Base-by-base conservation (phyloP, 441 rosid genomes). In the Pelargonium citronellum region DNA sequence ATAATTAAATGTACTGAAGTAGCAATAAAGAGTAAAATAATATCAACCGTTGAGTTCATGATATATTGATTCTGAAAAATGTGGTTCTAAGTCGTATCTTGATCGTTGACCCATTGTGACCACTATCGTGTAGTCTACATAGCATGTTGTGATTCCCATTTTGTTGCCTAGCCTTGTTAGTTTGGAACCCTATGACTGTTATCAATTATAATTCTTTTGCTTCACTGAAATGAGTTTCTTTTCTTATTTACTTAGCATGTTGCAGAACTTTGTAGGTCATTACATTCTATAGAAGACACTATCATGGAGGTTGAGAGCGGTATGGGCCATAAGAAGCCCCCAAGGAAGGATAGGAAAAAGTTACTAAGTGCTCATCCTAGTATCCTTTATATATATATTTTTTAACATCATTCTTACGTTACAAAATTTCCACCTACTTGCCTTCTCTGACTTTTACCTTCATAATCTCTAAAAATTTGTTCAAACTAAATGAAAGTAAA, bases 321-420 rank as follows among this genome's bases (percentile, higher is more conserved):
- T 67, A 58, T 66, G 27, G 78, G 79, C 71, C 80, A 65, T 53
- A 78, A 79, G 77, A 86, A 81, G 73, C 88, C 86, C 78, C 85
- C 80, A 19, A 83, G 82, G 81, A 86, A 83, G 82, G 87, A 82
- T 70, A 84, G 78, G 82, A 87, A 81, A 78, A 86, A 81, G 80
- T 72, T 71, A 67, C 60, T 77, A 61, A 77, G 69, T 70, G 71
- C 84, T 70, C 69, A 68, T 74, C 67, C 75, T 53, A 80, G 88
- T 88, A 86, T 85, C 87, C 87, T 77, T 64, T 63, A 34, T 8
- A 47, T 47, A 7, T 47, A 7, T 47, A 4, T 47, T 1, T 13
- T 27, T 20, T 10, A 62, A 62, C 34, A 62, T 9, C 12, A 6
- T 62, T 12, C 41, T 62, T 24, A 20, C 22, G 16, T 55, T 16